Base-by-base conservation (phyloP, 75 land plant genomes). In the Chamaecyparis obtusa region DNA sequence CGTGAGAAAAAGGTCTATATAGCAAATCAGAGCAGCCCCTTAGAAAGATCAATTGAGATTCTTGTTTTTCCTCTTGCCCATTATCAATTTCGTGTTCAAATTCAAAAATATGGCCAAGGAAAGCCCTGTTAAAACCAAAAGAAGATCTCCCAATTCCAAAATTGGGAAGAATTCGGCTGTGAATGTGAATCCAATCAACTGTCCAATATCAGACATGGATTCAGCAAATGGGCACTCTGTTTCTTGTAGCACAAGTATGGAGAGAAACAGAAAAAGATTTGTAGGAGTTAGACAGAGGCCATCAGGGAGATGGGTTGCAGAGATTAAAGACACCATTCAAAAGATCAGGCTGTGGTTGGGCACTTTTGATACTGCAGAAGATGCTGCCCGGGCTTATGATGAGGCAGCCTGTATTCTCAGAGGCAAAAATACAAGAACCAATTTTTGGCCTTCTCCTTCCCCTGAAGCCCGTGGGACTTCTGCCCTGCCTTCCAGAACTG, bases 241-340 rank as follows among this genome's bases (percentile, higher is more conserved):
- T 71, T 85, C 44, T 71, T 46, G 84, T 41, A 44, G 11, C 86
- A 79, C 8, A 87, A 84, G 33, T 85, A 2, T 44, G 75, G 75
- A 85, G n/a, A 56, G 90, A 27, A 86, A 88, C 30, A 48, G 92
- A 83, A 94, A 92, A 82, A 69, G 92, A 78, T 94, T 89, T 56
- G 93, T 94, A 10, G 95, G 95, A 1, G 95, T 94, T 6, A 81
- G 95, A 85, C 95, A 94, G 86, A 71, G 95, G 76, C 95, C 95
- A 10, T 94, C 95, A 1, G 95, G 95, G 1, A n/a, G 95, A 64
- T 94, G 95, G 95, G 95, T 94, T 64, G 95, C 95, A 36, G 95
- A 94, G 84, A 94, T 94, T 85, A 94, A 94, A 84, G 95, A 94
- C 84, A 94, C 95, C 54, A 92, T 93, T 37, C 95, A 94, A 89